A percentile compares a stretch with the other conserved stretches of the same genome.
phyloP scores from a whole-genome alignment of 2,329 filamentous ascomycete genomes.

The Sporothrix sp. region DNA sequence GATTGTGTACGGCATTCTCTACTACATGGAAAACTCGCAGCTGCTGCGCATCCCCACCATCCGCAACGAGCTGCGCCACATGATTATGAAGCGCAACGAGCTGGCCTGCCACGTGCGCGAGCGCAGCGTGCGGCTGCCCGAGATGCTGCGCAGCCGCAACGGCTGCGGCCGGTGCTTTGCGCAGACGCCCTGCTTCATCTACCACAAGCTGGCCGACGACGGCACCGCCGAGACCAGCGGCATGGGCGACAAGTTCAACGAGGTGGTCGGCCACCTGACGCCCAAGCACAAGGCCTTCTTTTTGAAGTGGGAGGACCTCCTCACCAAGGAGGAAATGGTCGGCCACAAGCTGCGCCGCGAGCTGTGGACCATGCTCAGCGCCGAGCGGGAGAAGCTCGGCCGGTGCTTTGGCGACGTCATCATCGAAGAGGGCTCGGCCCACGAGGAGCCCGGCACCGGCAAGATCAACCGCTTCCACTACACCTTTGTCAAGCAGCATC shows the following conservation, averaged over 20 bases:
- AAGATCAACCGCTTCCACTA: conserved; percentile 93
- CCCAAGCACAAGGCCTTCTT: conserved; percentile 73
- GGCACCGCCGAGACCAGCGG: conserved; percentile 74
- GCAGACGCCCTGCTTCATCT: conserved; percentile 82
- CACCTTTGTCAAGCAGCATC: conserved; percentile 63
- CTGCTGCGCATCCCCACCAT: conserved; percentile 78
- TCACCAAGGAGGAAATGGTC: conserved; percentile 92
- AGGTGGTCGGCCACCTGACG: conserved; percentile 68
- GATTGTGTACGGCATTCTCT: conserved; percentile 80
- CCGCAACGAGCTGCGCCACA: conserved; percentile 80
- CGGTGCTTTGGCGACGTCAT: conserved; percentile 84
- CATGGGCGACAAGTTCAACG: conserved; percentile 71
- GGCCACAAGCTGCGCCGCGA: conserved; percentile 79
- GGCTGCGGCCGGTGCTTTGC: conserved; percentile 84
- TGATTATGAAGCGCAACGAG: conserved; percentile 93
- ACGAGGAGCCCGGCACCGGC: conserved; percentile 56
- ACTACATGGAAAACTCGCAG: conserved; percentile 87
- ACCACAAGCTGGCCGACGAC: conserved; percentile 81
- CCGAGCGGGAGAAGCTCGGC: conserved; percentile 76
- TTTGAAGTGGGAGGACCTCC: conserved; percentile 82
- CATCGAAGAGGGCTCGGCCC: conserved; percentile 66
- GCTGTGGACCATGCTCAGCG: conserved; percentile 91
- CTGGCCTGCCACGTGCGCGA: conserved; percentile 78
- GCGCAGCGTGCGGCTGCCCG: conserved; percentile 66
- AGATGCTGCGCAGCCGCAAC: conserved; percentile 74